Conservation (phyloP, 2,329 filamentous ascomycete species). For the Lecanoromycetidae sp. region DNA sequence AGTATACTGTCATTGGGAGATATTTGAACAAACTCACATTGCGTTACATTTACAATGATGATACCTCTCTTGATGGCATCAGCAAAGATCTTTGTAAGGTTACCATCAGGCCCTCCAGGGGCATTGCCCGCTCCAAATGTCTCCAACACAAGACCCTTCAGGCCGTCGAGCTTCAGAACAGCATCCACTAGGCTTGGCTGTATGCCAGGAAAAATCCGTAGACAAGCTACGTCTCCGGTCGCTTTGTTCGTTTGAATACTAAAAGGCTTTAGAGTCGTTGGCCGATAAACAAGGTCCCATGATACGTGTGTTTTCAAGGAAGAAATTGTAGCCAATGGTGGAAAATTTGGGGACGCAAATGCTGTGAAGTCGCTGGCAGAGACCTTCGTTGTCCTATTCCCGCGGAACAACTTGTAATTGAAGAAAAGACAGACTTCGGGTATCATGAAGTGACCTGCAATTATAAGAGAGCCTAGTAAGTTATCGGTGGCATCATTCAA, state of each 20-base stretch:
- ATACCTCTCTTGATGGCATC: constrained; percentile 68
- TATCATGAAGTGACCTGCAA: constrained; percentile 84
- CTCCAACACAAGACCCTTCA: constrained; percentile 74
- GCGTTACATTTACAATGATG: constrained; percentile 81
- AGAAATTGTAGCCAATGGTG: constrained; percentile 69
- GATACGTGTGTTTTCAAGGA: constrained; percentile 69
- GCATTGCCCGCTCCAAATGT: constrained; percentile 91
- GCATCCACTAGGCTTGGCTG: constrained; percentile 87
- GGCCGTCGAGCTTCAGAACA: constrained; percentile 61
- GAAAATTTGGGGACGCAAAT: constrained; percentile 77
- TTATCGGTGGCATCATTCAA: constrained; percentile 90
- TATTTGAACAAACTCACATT: constrained; percentile 48
- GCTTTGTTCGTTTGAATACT: constrained; percentile 62
- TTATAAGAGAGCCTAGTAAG: constrained; percentile 72
- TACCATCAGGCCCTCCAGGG: constrained; percentile 67
- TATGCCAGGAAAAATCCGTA: constrained; percentile 86
- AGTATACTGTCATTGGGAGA: not conserved
- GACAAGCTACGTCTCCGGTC: constrained; percentile 77
- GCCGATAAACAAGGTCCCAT: constrained; percentile 65
- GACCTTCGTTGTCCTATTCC: constrained; percentile 78
- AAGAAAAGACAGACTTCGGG: constrained; percentile 92
- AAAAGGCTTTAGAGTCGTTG: constrained; percentile 63
- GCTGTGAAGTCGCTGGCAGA: constrained; percentile 77
- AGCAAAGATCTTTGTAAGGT: constrained; percentile 63
- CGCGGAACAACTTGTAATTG: constrained; percentile 78